Evolutionary conservation across 371 early-diverging fungal genomes (phyloP), one percentile per base, ranked within the genome.

Genomic region (Parasitella parasitica): DNA sequence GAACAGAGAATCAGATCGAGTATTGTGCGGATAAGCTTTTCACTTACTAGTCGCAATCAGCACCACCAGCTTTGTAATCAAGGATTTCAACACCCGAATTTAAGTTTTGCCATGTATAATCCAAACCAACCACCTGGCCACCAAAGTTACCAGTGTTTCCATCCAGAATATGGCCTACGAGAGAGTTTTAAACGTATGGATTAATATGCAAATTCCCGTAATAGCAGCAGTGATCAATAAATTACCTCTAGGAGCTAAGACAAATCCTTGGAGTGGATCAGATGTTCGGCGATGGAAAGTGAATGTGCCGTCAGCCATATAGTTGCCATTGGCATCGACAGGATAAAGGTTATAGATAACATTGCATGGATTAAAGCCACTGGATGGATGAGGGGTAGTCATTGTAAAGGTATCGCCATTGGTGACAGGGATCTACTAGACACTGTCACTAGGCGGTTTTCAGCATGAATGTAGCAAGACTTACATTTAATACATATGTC

Each of bases 271-370:
- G 13, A 73, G 35, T 7, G 57, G 61, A 27, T 59, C 48, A 1
- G 51, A 64, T 2, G 65, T 67, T 43, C 58, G 53, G 20, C 73
- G 49, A 9, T 30, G 6, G 3, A 67, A 16, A 5, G 57, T 59
- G 22, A 67, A 58, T 8, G 38, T 18, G 1, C 67, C 64, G 35
- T 51, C 27, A 2, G 52, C 18, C 3, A n/a, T 11, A 15, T 59
- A 73, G 4, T 46, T 32, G 8, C 67, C 67, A n/a, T 12, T 9
- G 0, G 6, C 12, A 53, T 70, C 67, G 1, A 58, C 61, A 0
- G 70, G 67, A n/a, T 67, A 73, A 9, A 70, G 62, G 50, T 73
- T 70, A 26, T 56, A 70, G 30, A 73, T 57, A 0, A 60, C 18
- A 0, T 30, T 56, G 16, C 67, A 70, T 6, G 18, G 13, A 26